A percentile compares a stretch with the other conserved stretches of the same genome.
These are phyloP conservation scores for Arthrobotrys sphaeroides DNA, from an alignment of 2,329 filamentous ascomycete genomes.

Conservation along the genomic window DNA sequence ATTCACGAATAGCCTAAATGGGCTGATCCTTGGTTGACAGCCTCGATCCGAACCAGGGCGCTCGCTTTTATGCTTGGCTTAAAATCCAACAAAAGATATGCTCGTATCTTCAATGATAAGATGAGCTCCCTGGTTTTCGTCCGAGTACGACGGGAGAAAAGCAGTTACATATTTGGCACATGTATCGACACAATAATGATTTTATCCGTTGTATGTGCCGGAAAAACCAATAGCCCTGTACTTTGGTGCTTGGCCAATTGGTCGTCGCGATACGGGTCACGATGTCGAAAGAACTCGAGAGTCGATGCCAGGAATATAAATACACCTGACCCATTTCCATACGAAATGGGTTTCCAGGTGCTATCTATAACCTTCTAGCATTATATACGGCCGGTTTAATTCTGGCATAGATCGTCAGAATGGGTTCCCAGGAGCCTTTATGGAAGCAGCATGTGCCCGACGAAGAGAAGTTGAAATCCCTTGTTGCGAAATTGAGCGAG, in stretches of 20 bases:
- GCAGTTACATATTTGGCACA: not conserved
- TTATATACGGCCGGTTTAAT: too few species aligned
- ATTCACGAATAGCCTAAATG: conserved; percentile 31
- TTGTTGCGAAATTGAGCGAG: conserved; percentile 19
- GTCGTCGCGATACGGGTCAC: too few species aligned
- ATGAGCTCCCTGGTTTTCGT: not conserved
- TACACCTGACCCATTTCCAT: too few species aligned
- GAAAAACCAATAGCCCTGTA: not conserved
- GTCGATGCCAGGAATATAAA: too few species aligned
- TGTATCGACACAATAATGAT: not conserved
- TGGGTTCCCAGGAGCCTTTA: not conserved
- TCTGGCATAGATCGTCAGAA: not conserved
- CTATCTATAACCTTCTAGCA: too few species aligned
- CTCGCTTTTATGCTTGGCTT: not conserved
- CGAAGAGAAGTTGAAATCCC: conserved; percentile 20
- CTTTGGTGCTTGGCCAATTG: not conserved
- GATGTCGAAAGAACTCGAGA: too few species aligned
- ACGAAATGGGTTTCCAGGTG: not conserved
- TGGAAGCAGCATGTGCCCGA: not conserved
- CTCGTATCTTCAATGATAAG: not conserved
- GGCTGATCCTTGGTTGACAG: conserved; percentile 22
- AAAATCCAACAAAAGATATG: conserved; percentile 1
- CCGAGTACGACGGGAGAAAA: not conserved
- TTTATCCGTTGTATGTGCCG: not conserved
- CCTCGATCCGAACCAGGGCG: conserved; percentile 4